A percentile compares a stretch with the other conserved stretches of the same genome.
Evolutionary conservation across 352 stramenopile species (phyloP).

Genomic region (Phytophthora melonis): DNA sequence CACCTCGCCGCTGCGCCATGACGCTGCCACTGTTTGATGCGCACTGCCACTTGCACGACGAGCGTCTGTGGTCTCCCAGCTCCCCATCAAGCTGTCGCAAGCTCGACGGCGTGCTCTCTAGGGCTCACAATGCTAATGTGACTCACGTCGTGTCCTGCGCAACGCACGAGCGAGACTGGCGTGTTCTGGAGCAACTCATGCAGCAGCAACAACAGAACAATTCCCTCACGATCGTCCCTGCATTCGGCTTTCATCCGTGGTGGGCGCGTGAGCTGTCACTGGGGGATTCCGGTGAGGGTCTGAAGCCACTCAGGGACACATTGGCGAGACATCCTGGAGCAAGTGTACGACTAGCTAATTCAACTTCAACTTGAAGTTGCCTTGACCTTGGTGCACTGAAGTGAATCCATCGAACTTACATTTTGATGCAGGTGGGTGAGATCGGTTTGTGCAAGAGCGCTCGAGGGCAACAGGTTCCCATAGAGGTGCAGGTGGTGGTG

Average conservation of each 20-base stretch:
- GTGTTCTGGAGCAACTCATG: constrained; percentile 55
- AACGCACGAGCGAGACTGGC: constrained; percentile 73
- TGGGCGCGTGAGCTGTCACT: constrained; percentile 47
- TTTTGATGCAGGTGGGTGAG: constrained; percentile 61
- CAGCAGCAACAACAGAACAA: constrained; percentile 1
- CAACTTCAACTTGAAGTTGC: constrained; percentile 37
- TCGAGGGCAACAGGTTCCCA: constrained; percentile 55
- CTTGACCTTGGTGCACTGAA: constrained; percentile 17
- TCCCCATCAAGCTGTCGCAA: constrained; percentile 23
- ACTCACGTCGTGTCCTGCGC: constrained; percentile 69
- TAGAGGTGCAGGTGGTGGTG: constrained; percentile 51
- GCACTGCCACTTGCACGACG: constrained; percentile 82
- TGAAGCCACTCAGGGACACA: constrained; percentile 45
- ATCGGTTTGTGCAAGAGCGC: constrained; percentile 83
- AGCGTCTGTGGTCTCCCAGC: constrained; percentile 32
- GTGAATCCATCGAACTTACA: neutral
- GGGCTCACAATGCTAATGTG: constrained; percentile 47
- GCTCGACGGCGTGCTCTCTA: constrained; percentile 47
- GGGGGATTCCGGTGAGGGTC: constrained; percentile 20
- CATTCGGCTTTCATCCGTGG: constrained; percentile 85
- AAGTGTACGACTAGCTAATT: constrained; percentile 48
- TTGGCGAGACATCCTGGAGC: constrained; percentile 55
- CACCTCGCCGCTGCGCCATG: constrained; percentile 28
- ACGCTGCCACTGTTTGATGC: constrained; percentile 55
- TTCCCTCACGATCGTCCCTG: constrained; percentile 48